phyloP scores from a whole-genome alignment of 768 basidiomycete genomes.

The Xerocomellus dryophilus region DNA sequence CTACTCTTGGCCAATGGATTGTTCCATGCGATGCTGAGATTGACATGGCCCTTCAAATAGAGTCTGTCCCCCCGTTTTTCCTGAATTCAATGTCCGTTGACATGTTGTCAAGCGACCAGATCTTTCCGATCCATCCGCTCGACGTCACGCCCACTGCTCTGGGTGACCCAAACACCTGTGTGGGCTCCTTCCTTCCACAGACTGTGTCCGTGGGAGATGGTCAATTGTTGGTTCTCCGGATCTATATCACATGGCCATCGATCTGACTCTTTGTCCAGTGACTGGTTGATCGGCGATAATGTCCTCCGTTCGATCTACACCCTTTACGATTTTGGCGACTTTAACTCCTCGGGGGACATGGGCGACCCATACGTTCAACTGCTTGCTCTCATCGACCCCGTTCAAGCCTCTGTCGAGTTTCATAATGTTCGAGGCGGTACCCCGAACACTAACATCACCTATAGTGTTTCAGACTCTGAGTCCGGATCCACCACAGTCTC shows the following conservation, averaged over 20 bases:
- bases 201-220: conserved; percentile 53
- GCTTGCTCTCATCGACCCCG: conserved; percentile 64
- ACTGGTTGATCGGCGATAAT: conserved; percentile 82
- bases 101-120: conserved; percentile 50
- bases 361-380: conserved; percentile 78
- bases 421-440: conserved; percentile 62
- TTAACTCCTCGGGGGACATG: conserved; percentile 57
- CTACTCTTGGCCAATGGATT: conserved; percentile 55
- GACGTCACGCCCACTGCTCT: conserved; percentile 58
- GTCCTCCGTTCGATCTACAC: conserved; percentile 80
- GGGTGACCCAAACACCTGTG: conserved; percentile 49
- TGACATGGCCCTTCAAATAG: conserved; percentile 75
- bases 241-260: not conserved
- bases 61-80: conserved; percentile 42
- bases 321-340: conserved; percentile 84
- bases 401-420: conserved; percentile 70
- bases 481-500: conserved; percentile 48
- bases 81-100: conserved; percentile 12
- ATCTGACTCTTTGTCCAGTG: conserved; percentile 41
- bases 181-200: conserved; percentile 75
- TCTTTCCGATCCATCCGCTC: conserved; percentile 77
- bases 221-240: conserved; percentile 55
- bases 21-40: conserved; percentile 76
- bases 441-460: conserved; percentile 66
- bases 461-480: conserved; percentile 44